Base-by-base conservation (phyloP, 2,329 filamentous ascomycete genomes). In the Cytospora paraplurivora region DNA sequence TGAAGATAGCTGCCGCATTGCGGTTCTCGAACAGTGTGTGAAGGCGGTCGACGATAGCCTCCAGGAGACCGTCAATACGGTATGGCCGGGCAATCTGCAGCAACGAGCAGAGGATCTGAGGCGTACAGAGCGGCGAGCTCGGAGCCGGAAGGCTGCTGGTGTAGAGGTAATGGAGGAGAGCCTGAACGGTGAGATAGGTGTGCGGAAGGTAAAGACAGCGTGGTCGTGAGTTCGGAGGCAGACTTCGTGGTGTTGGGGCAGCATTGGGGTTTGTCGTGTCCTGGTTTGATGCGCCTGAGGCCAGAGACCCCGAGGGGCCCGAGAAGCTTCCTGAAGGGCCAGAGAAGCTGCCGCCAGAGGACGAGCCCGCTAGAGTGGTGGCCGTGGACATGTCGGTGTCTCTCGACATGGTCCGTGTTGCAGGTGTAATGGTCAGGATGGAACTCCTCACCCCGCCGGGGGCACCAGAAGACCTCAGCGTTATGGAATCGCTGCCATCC, bases 1-100 rank as follows among this genome's bases (percentile, higher is more conserved):
- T 99, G 81, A 99, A 99, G 0, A 99, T 93, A 7, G 95, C 95
- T 0, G 95, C 95, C 0, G 95, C 94, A 69, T 98, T 99, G 54
- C 94, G 86, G 55, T 92, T 95, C 74, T 99, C 95, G 4, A 99
- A 85, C 0, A 96, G 85, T 35, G 91, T 85, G 72, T 99, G 95
- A 0, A 99, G 82, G 8, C 94, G 87, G 75, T 98, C 93, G 11
- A 98, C 92, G 1, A 96, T 92, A 0, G 92, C 92, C 77, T 99
- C 95, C 1, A 98, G 81, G 2, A 99, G 83, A 0, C 95, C 95
- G 70, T 98, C 93, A 54, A 99, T 85, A 67, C 93, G 91, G 74
- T 99, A 99, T 0, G 95, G 94, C 5, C 95, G 88, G 0, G 95
- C 91, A 62, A 99, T 88, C 75, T 99, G 95, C 8, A 99, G 84